Base-by-base conservation (phyloP, 108 stramenopile species). In the Pseudonitzschia multiseries region DNA sequence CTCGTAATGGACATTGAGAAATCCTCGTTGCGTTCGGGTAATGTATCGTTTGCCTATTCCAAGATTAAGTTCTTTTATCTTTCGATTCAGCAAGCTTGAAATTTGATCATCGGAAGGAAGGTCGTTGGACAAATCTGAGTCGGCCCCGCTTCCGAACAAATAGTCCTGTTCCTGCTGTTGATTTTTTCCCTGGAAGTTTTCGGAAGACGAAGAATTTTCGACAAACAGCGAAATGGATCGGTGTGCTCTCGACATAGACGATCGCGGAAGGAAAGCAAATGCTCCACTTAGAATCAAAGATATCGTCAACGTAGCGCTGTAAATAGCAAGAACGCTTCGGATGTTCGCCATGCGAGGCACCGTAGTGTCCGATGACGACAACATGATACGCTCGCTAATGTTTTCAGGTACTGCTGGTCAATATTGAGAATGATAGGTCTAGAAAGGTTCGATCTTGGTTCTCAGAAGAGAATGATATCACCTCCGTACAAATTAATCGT, bases 1-100 rank as follows among this genome's bases (percentile, higher is more conserved):
- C 62, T 63, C 69, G 21, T 57, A 32, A 61, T 83, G 82, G 9
- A 83, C 75, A 48, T 83, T 83, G 10, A 83, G 63, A 59, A 79
- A 79, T 43, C 82, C 82, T 24, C 40, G 65, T 73, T 75, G 73
- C 21, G 73, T 79, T 17, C 78, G 52, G 29, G 36, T 59, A n/a
- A 75, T 52, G 70, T 83, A 83, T 33, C 82, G 74, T 29, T 70
- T 72, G 8, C 82, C 82, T n/a, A 83, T 64, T n/a, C 78, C 78
- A 21, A 46, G 24, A 13, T 68, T 21, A 2, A 83, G 63, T 54
- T 69, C 69, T 29, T 53, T 32, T 64, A 68, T 57, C 21, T 18
- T 78, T 61, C 12, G 73, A 75, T 51, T 69, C 57, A 50, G 48
- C 17, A 10, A 77, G 21, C n/a, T 51, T 40, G 29, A 65, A 18